Conservation (phyloP, 148 eudicot species). For the Beta vulgaris region DNA sequence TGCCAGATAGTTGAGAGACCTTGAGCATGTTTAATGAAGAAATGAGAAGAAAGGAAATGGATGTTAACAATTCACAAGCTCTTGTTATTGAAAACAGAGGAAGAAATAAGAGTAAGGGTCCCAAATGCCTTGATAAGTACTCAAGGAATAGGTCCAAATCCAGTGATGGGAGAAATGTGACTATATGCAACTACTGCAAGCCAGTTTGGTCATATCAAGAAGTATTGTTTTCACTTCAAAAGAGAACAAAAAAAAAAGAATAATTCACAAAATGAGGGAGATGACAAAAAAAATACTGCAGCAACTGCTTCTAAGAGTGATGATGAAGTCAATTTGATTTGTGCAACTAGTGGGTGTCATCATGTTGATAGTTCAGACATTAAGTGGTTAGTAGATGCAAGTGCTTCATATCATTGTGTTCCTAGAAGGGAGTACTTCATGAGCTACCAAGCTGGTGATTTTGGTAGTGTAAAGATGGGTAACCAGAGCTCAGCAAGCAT, state of each 20-base stretch:
- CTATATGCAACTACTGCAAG: not conserved
- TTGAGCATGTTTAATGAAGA: not conserved
- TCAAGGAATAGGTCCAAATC: not conserved
- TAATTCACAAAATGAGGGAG: not conserved
- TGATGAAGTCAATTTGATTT: too few species aligned
- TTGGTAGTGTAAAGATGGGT: too few species aligned
- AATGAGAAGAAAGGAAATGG: not conserved
- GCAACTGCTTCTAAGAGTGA: too few species aligned
- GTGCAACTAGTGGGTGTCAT: too few species aligned
- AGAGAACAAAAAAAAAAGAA: not conserved
- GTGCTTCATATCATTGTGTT: too few species aligned
- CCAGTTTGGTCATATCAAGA: not conserved
- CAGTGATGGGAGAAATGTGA: not conserved
- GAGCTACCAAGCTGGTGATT: too few species aligned
- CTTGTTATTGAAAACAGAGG: not conserved
- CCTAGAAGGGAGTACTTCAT: too few species aligned
- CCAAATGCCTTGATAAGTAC: not conserved
- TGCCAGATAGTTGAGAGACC: too few species aligned
- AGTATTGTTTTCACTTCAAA: not conserved
- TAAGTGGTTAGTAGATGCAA: too few species aligned
- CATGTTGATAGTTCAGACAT: too few species aligned
- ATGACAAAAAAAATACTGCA: not conserved
- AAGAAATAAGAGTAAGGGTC: not conserved
- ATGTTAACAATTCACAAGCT: not conserved
- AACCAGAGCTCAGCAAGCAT: too few species aligned